A percentile compares a stretch with the other conserved stretches of the same genome.
These are phyloP conservation scores for Trichoderma cornu-damae DNA, from an alignment of 2,329 filamentous ascomycete genomes.

Conservation along the genomic window DNA sequence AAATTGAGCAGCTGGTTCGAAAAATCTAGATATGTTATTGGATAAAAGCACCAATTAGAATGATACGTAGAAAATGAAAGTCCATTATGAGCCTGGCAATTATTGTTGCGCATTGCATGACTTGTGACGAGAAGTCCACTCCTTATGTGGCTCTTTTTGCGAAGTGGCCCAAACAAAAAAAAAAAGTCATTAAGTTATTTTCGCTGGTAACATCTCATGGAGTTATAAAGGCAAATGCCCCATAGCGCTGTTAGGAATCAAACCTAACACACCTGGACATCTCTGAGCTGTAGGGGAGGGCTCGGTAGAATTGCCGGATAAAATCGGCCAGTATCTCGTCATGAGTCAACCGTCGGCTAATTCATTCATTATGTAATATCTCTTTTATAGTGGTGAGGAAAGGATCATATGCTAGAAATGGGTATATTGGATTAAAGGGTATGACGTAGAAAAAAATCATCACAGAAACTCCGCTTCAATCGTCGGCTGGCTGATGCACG, in stretches of 20 bases:
- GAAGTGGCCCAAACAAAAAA: too few species aligned
- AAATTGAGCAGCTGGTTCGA: conserved; percentile 8
- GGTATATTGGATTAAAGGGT: not conserved
- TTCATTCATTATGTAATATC: accelerated
- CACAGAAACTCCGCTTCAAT: too few species aligned
- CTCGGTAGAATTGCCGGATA: not conserved
- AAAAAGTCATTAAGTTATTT: too few species aligned
- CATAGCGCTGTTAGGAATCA: too few species aligned
- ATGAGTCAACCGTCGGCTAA: too few species aligned
- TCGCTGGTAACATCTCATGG: too few species aligned
- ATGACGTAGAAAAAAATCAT: too few species aligned
- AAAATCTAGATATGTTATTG: conserved; percentile 8
- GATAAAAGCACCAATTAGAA: conserved; percentile 8
- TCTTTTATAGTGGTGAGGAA: not conserved
- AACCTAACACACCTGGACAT: too few species aligned
- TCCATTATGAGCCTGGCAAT: conserved; percentile 3
- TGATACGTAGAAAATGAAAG: conserved; percentile 9
- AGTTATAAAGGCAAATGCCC: too few species aligned
- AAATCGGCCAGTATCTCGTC: too few species aligned
- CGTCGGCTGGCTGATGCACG: too few species aligned
- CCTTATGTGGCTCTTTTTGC: not conserved
- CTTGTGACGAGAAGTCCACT: not conserved
- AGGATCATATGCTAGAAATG: not conserved
- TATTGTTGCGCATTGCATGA: not conserved
- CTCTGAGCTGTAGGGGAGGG: too few species aligned